Base-by-base conservation (phyloP, 768 basidiomycete species). In the Kwoniella dendrophila region DNA sequence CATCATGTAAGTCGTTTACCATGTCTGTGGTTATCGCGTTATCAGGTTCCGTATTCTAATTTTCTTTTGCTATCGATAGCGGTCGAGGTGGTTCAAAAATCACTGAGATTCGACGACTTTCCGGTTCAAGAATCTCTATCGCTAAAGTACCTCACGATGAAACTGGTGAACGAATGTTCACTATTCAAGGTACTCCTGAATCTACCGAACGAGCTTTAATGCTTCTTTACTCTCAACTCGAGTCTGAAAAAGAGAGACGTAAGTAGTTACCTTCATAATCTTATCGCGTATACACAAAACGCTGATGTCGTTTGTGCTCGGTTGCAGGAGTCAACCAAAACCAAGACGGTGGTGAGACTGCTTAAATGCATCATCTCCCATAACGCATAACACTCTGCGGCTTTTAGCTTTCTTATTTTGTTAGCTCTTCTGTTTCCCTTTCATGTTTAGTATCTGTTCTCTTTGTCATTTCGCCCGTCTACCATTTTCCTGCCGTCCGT, bases 71-170 rank as follows among this genome's bases (percentile, higher is more conserved):
- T 62, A 91, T 90, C 77, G 90, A 90, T 81, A 98, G 97, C 73
- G 95, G 95, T 62, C 90, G 93, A 67, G 91, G 88, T 78, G 95
- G 95, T 30, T 90, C 91, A 69, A 98, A 98, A 85, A 99, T 99
- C 73, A 98, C 95, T 54, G 96, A 99, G 81, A 99, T 99, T 77
- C 90, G 96, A 72, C 90, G 95, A 60, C 86, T 98, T 45, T 96
- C 92, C 64, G 96, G 96, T 40, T 95, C 91, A 71, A 92, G 93
- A 82, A 99, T 99, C 79, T 92, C 90, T 58, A 99, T 99, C 75
- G 96, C 96, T 69, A 99, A 99, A 81, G 89, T 90, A 50, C 92
- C 96, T n/a, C 96, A 98, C 76, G 96, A 98, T 73, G 96, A 98
- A 75, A 93, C 94, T 41, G 96, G 95, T 74, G 96, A 99, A 83